Percentiles rank a stretch among this genome's conserved stretches.
Conservation (phyloP, 768 basidiomycete species). For the Leccinum uliginosum region DNA sequence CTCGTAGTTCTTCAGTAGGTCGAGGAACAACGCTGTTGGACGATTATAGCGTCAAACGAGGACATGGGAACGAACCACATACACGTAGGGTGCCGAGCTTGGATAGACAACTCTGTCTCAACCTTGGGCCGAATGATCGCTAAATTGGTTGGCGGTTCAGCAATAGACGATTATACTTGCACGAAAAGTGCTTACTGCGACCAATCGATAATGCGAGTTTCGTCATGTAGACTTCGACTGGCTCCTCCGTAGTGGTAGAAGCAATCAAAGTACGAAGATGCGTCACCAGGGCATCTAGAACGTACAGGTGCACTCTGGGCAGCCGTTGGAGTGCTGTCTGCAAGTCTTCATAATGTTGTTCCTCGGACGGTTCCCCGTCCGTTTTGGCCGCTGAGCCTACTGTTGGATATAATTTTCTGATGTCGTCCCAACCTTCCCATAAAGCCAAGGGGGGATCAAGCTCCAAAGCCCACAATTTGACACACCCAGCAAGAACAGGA, state of each 20-base stretch:
- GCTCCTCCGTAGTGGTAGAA: slow-evolving; percentile 64
- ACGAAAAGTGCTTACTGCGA: slow-evolving; percentile 53
- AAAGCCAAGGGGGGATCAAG: slow-evolving; percentile 80
- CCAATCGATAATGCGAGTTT: slow-evolving; percentile 89
- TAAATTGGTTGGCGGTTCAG: slow-evolving; percentile 27
- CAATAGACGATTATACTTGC: background rate
- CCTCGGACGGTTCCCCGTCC: slow-evolving; percentile 51
- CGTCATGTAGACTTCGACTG: slow-evolving; percentile 73
- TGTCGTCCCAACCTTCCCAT: slow-evolving; percentile 91
- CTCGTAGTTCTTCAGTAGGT: slow-evolving; percentile 73
- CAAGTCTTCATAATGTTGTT: slow-evolving; percentile 61
- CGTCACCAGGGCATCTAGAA: slow-evolving; percentile 71
- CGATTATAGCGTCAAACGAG: background rate
- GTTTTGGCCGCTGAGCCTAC: slow-evolving; percentile 52
- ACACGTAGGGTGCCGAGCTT: slow-evolving; percentile 85
- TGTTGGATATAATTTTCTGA: slow-evolving; percentile 81
- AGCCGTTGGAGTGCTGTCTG: slow-evolving; percentile 60
- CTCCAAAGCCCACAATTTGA: slow-evolving; percentile 92
- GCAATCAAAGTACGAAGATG: slow-evolving; percentile 74
- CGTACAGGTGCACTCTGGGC: slow-evolving; percentile 75
- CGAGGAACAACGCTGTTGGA: slow-evolving; percentile 70
- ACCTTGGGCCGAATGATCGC: slow-evolving; percentile 77
- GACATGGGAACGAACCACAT: slow-evolving; percentile 22
- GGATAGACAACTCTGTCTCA: slow-evolving; percentile 83
- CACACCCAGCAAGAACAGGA: slow-evolving; percentile 76